phyloP scores from a whole-genome alignment of 768 basidiomycete genomes.

The Podaxis sp. region DNA sequence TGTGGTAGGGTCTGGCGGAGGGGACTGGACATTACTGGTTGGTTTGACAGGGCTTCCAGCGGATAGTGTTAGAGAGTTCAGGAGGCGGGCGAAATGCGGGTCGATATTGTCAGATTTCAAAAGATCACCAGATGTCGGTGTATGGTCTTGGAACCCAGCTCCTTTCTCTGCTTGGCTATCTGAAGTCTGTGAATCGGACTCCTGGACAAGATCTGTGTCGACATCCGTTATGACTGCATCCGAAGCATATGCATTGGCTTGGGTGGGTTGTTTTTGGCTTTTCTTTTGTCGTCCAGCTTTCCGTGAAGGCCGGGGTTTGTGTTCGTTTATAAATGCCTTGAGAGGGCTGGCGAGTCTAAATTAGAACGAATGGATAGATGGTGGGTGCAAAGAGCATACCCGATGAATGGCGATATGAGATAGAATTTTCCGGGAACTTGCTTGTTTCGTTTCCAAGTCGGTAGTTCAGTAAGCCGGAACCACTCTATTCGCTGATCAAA shows the following conservation, averaged over 20 bases:
- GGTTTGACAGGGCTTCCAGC: slow-evolving; percentile 20
- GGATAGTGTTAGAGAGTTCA: slow-evolving; percentile 62
- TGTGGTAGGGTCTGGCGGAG: slow-evolving; percentile 5
- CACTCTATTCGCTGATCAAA: slow-evolving; percentile 85
- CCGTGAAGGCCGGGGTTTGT: slow-evolving; percentile 44
- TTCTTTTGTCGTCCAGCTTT: slow-evolving; percentile 31
- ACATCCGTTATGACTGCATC: slow-evolving; percentile 16
- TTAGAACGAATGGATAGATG: slow-evolving; percentile 13
- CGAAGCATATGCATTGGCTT: slow-evolving; percentile 11
- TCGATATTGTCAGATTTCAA: slow-evolving; percentile 35
- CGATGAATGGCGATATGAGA: slow-evolving; percentile 92
- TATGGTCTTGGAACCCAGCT: slow-evolving; percentile 63
- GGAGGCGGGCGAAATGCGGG: slow-evolving; percentile 68
- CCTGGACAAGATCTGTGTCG: slow-evolving; percentile 41
- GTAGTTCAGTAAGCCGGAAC: slow-evolving; percentile 87
- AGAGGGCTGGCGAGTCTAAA: slow-evolving; percentile 40
- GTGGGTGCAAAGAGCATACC: slow-evolving; percentile 39
- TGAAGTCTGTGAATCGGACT: slow-evolving; percentile 69
- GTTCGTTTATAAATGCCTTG: slow-evolving; percentile 66
- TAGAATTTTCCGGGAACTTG: slow-evolving; percentile 81
- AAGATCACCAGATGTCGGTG: slow-evolving; percentile 34
- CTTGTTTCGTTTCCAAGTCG: slow-evolving; percentile 87
- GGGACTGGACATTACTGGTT: slow-evolving; percentile 1
- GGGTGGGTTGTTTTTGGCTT: slow-evolving; percentile 12
- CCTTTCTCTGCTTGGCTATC: slow-evolving; percentile 33